Evolutionary conservation across 768 basidiomycete genomes (phyloP).

Genomic region (Glaciozyma antarctica): DNA sequence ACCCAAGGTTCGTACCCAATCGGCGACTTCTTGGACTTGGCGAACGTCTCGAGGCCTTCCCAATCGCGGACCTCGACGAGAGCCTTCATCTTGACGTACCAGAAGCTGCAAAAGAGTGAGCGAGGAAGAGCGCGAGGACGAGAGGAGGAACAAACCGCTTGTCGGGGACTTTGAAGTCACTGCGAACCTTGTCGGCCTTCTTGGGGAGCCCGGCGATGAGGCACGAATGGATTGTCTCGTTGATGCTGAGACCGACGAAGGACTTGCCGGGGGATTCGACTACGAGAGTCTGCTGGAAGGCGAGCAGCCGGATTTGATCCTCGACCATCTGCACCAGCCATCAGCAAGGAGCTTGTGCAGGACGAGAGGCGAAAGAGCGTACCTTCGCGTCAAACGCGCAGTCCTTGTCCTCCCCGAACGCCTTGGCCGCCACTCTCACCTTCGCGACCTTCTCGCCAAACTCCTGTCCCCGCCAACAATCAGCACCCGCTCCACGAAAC

Average conservation of each 20-base stretch:
- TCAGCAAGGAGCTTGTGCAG: background rate
- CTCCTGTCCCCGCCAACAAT: constrained; percentile 48
- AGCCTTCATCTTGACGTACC: constrained; percentile 82
- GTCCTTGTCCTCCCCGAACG: constrained; percentile 92
- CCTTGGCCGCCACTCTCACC: constrained; percentile 76
- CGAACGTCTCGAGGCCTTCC: constrained; percentile 72
- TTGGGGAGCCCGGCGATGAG: constrained; percentile 71
- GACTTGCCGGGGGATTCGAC: constrained; percentile 58
- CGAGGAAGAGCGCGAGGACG: background rate
- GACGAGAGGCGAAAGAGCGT: background rate
- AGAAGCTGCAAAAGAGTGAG: constrained; percentile 55
- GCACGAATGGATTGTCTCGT: constrained; percentile 72
- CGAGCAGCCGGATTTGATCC: constrained; percentile 65
- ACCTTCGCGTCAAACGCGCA: constrained; percentile 57
- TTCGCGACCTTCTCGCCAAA: constrained; percentile 58
- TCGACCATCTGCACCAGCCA: constrained; percentile 68
- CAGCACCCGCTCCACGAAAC: background rate
- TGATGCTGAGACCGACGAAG: constrained; percentile 76
- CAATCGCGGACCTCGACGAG: constrained; percentile 72
- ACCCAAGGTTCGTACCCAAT: constrained; percentile 94
- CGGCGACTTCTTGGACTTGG: constrained; percentile 77
- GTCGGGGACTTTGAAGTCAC: constrained; percentile 88
- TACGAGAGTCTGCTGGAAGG: constrained; percentile 76
- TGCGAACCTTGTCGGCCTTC: constrained; percentile 75
- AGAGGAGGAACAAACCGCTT: constrained; percentile 51